Evolutionary conservation across 1,284 basidiomycete genomes (phyloP).

Genomic region (Moesziomyces antarcticus): DNA sequence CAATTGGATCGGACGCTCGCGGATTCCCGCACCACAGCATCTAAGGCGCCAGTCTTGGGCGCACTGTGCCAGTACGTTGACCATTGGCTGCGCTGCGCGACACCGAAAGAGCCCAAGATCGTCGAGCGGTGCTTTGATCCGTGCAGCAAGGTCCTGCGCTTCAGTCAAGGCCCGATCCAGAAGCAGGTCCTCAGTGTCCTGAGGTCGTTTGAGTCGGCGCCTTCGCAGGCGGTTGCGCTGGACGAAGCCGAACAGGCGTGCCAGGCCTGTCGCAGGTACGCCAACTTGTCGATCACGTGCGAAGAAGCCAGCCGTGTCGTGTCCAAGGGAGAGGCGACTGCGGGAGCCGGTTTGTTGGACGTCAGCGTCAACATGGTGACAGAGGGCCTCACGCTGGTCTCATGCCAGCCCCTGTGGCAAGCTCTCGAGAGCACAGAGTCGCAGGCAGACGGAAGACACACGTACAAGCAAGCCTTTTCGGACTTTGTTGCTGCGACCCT

Average conservation of each 20-base stretch:
- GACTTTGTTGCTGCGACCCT: slow-evolving; percentile 32
- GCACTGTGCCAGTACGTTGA: slow-evolving; percentile 28
- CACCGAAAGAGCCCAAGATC: slow-evolving; percentile 23
- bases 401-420: slow-evolving; percentile 25
- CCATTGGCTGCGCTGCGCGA: slow-evolving; percentile 33
- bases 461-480: slow-evolving; percentile 22
- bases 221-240: slow-evolving; percentile 20
- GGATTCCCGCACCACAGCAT: not conserved
- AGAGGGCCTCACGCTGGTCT: slow-evolving; percentile 20
- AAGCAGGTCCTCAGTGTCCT: slow-evolving; percentile 21
- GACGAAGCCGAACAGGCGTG: slow-evolving; percentile 32
- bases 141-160: slow-evolving; percentile 1
- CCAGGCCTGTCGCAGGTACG: slow-evolving; percentile 26
- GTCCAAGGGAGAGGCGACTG: not conserved
- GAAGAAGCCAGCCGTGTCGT: slow-evolving; percentile 2
- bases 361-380: slow-evolving; percentile 1
- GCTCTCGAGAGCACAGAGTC: slow-evolving; percentile 20
- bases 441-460: slow-evolving; percentile 18
- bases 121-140: slow-evolving; percentile 17
- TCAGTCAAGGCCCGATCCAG: slow-evolving; percentile 6
- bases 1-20: not conserved
- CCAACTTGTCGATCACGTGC: slow-evolving; percentile 10
- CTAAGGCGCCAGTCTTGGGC: slow-evolving; percentile 18
- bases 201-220: slow-evolving; percentile 14
- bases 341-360: not conserved